phyloP scores from a whole-genome alignment of 2,329 filamentous ascomycete species.

The Hymenoscyphus infarciens region DNA sequence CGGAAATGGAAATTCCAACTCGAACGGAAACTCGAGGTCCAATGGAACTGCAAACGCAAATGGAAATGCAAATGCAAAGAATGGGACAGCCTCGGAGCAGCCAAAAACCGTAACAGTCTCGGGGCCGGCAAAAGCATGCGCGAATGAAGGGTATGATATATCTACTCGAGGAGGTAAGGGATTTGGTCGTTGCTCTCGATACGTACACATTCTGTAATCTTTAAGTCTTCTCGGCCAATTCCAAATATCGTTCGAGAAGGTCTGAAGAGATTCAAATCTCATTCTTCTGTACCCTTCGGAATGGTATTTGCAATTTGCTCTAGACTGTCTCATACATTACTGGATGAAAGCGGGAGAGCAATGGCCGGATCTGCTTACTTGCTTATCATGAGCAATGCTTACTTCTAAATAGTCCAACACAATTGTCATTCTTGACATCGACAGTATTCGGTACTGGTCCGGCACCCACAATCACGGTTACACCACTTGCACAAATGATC shows the following conservation, averaged over 20 bases:
- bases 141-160: slow-evolving; percentile 12
- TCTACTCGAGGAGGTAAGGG: neutral
- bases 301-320: neutral
- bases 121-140: slow-evolving; percentile 9
- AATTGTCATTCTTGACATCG: slow-evolving; percentile 39
- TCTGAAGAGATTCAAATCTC: neutral
- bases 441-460: slow-evolving; percentile 36
- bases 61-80: slow-evolving; percentile 4
- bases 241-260: neutral
- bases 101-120: slow-evolving; percentile 1
- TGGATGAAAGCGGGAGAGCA: neutral
- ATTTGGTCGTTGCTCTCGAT: neutral
- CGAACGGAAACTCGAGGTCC: too few species aligned
- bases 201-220: neutral
- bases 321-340: neutral
- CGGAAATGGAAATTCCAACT: too few species aligned
- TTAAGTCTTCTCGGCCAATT: neutral
- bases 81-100: neutral
- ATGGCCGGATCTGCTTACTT: neutral
- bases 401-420: slow-evolving; percentile 17
- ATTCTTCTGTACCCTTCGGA: neutral
- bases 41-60: neutral
- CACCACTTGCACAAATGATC: slow-evolving; percentile 32
- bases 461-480: slow-evolving; percentile 38
- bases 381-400: neutral